Evolutionary conservation across 2,329 filamentous ascomycete species (phyloP).

Genomic region (Penicillium aurantiogriseum): DNA sequence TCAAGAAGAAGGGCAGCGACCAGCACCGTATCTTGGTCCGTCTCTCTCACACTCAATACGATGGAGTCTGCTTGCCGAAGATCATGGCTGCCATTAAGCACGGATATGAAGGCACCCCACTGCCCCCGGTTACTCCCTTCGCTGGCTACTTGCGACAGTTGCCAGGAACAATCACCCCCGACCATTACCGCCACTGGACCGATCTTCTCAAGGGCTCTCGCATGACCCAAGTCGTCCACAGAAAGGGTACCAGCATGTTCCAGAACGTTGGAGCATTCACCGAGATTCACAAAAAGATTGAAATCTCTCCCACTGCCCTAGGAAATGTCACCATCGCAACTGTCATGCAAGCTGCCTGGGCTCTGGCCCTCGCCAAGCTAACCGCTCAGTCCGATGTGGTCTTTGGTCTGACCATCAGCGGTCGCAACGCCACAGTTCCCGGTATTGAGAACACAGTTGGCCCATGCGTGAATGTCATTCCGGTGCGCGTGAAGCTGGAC

Average conservation of each 20-base stretch:
- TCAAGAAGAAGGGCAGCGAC: slow-evolving; percentile 43
- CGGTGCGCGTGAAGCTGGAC: slow-evolving; percentile 59
- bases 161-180: slow-evolving; percentile 40
- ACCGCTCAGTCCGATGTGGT: slow-evolving; percentile 56
- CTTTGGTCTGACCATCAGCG: slow-evolving; percentile 66
- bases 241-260: slow-evolving; percentile 35
- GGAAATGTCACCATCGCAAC: slow-evolving; percentile 62
- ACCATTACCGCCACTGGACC: slow-evolving; percentile 61
- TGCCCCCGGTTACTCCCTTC: slow-evolving; percentile 45
- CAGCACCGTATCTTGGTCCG: slow-evolving; percentile 56
- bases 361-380: slow-evolving; percentile 59
- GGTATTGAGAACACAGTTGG: slow-evolving; percentile 59
- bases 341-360: slow-evolving; percentile 67
- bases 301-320: slow-evolving; percentile 47
- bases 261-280: slow-evolving; percentile 37
- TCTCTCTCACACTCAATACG: slow-evolving; percentile 68
- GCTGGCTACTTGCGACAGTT: slow-evolving; percentile 47
- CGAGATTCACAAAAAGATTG: slow-evolving; percentile 37
- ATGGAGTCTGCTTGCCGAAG: slow-evolving; percentile 65
- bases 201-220: slow-evolving; percentile 57
- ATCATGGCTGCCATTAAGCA: slow-evolving; percentile 61
- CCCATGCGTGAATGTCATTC: slow-evolving; percentile 67
- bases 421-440: slow-evolving; percentile 59
- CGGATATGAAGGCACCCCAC: slow-evolving; percentile 48
- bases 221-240: slow-evolving; percentile 46